Percentiles rank a stretch among this genome's conserved stretches.
phyloP scores from a whole-genome alignment of 805 yeast species.

The Cyberlindnera mrakii region DNA sequence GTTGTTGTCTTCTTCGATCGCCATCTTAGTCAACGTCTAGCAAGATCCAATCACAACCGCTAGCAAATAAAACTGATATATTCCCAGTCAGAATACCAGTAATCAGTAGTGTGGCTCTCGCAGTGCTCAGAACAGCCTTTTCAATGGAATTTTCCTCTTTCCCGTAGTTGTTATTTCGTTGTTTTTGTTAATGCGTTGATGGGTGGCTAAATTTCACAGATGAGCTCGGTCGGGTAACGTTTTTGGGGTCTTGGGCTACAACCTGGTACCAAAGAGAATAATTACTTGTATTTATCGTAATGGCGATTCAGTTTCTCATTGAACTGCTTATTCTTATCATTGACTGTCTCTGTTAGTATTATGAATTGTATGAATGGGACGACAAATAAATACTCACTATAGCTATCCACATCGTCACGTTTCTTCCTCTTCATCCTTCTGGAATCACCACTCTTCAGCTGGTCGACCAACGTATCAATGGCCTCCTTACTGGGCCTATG shows the following conservation, averaged over 20 bases:
- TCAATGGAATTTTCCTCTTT: no score
- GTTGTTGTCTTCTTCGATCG: conserved; percentile 16
- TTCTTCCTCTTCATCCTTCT: conserved; percentile 34
- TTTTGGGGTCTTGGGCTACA: not conserved
- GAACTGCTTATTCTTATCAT: conserved; percentile 69
- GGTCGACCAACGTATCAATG: conserved; percentile 28
- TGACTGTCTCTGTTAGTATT: conserved; percentile 35
- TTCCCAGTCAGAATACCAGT: no score
- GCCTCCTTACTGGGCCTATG: conserved; percentile 33
- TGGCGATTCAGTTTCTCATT: conserved; percentile 56
- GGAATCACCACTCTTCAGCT: conserved; percentile 15
- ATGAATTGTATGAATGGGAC: not conserved
- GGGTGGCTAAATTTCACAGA: no score
- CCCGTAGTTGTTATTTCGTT: no score
- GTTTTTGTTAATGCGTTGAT: no score
- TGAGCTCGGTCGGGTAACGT: not conserved
- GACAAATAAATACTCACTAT: conserved; percentile 18
- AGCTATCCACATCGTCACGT: conserved; percentile 28
- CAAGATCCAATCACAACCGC: no score
- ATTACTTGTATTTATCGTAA: conserved; percentile 4
- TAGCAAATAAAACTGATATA: no score
- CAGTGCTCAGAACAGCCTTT: no score
- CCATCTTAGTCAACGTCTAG: conserved; percentile 7
- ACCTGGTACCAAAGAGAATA: not conserved
- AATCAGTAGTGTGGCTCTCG: no score